phyloP scores from a whole-genome alignment of 495 filamentous ascomycete genomes.

The Aspergillus saccharolyticus region DNA sequence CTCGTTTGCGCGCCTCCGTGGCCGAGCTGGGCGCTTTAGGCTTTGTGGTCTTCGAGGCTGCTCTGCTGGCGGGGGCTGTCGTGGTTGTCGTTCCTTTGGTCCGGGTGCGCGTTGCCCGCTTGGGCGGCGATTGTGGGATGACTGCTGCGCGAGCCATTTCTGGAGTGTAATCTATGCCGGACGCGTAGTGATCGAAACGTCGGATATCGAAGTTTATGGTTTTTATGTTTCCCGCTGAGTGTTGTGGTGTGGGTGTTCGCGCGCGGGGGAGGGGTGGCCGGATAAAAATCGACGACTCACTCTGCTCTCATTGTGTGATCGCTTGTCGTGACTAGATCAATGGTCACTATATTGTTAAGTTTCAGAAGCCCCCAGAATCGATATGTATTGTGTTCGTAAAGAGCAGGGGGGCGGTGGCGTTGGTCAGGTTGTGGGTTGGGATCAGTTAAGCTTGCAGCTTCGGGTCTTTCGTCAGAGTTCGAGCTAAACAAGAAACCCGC shows the following conservation, averaged over 20 bases:
- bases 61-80: constrained; percentile 17
- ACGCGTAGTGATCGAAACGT: too few relatives aligned
- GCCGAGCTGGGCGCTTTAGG: constrained; percentile 15
- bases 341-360: not conserved
- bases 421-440: not conserved
- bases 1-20: constrained; percentile 12
- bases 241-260: not conserved
- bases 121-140: constrained; percentile 33
- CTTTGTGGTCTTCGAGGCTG: constrained; percentile 20
- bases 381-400: not conserved
- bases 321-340: not conserved
- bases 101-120: constrained; percentile 31
- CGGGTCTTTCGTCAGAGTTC: not conserved
- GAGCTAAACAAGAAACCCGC: not conserved
- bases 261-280: not conserved
- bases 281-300: not conserved
- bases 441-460: not conserved
- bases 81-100: constrained; percentile 19
- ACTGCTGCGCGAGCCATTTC: constrained; percentile 42
- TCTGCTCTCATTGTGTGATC: not conserved
- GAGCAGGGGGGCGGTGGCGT: not conserved
- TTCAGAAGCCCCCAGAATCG: not conserved
- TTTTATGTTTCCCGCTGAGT: not conserved
- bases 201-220: not conserved
- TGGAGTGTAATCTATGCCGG: not conserved